Conservation (phyloP, 2,329 filamentous ascomycete species). For the Verticillium klebahnii region DNA sequence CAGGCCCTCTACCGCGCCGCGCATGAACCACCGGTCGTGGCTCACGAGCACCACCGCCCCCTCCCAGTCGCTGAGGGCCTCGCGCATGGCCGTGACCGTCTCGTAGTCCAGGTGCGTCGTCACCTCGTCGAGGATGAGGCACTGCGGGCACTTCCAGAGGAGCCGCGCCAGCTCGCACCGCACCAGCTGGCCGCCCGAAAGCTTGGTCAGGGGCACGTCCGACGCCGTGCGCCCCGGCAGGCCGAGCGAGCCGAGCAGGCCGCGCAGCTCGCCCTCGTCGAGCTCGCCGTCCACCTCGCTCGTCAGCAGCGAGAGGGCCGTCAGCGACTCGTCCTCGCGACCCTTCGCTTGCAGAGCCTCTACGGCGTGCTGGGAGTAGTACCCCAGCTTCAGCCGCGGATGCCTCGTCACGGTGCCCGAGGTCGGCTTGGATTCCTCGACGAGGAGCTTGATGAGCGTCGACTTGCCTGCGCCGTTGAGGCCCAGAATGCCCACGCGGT, state of each 20-base stretch:
- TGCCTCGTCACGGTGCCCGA: slow-evolving; percentile 61
- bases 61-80: slow-evolving; percentile 62
- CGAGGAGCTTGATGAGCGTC: slow-evolving; percentile 68
- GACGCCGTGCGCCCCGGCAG: slow-evolving; percentile 66
- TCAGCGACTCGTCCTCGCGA: slow-evolving; percentile 43
- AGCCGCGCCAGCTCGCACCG: slow-evolving; percentile 60
- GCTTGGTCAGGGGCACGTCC: slow-evolving; percentile 65
- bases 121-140: slow-evolving; percentile 74
- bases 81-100: slow-evolving; percentile 67
- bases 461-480: slow-evolving; percentile 82
- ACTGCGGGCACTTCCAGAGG: slow-evolving; percentile 65
- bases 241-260: slow-evolving; percentile 63
- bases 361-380: slow-evolving; percentile 78
- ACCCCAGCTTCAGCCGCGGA: slow-evolving; percentile 64
- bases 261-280: slow-evolving; percentile 64
- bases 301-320: slow-evolving; percentile 60
- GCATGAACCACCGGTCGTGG: slow-evolving; percentile 79
- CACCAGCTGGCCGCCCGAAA: slow-evolving; percentile 78
- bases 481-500: slow-evolving; percentile 70
- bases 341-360: slow-evolving; percentile 58
- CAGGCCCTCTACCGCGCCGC: slow-evolving; percentile 64
- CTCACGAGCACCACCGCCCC: slow-evolving; percentile 74
- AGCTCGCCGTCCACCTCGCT: slow-evolving; percentile 46
- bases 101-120: slow-evolving; percentile 84
- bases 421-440: slow-evolving; percentile 53